phyloP scores from a whole-genome alignment of 164 flowering plant genomes.

The Vitis rotundifolia region DNA sequence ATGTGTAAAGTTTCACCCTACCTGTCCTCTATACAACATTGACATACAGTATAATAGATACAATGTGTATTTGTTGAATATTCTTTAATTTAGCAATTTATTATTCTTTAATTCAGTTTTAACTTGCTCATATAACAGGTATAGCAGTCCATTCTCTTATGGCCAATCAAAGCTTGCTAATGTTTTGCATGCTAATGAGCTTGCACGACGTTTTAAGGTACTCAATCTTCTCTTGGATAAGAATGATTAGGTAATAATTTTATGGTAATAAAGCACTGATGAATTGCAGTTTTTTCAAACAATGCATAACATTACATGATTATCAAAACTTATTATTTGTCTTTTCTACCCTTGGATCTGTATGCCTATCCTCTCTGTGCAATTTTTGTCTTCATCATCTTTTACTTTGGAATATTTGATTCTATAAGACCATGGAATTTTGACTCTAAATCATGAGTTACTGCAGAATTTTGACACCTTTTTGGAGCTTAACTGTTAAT shows the following conservation, averaged over 20 bases:
- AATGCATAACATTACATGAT: too few relatives aligned
- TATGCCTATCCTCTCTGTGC: neutral
- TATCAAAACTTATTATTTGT: too few relatives aligned
- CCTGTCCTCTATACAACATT: too few relatives aligned
- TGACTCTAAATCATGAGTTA: too few relatives aligned
- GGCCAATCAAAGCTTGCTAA: constrained; percentile 56
- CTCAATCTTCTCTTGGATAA: neutral
- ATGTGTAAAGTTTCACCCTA: too few relatives aligned
- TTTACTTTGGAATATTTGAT: neutral
- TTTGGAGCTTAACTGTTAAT: too few relatives aligned
- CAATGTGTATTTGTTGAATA: too few relatives aligned
- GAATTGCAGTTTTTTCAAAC: neutral
- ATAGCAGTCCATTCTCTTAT: constrained; percentile 37
- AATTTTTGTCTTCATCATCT: neutral
- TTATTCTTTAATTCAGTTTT: neutral
- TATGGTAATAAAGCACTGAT: neutral
- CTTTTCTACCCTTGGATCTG: too few relatives aligned
- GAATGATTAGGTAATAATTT: neutral
- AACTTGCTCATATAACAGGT: constrained; percentile 25
- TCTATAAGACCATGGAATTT: neutral
- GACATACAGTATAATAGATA: too few relatives aligned
- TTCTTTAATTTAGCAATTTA: neutral
- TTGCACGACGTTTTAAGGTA: constrained; percentile 48
- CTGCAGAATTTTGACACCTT: too few relatives aligned
- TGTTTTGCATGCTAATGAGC: constrained; percentile 44